These are phyloP conservation scores for Astrocystis sublimbata DNA, from an alignment of 495 filamentous ascomycete genomes.

Conservation along the genomic window DNA sequence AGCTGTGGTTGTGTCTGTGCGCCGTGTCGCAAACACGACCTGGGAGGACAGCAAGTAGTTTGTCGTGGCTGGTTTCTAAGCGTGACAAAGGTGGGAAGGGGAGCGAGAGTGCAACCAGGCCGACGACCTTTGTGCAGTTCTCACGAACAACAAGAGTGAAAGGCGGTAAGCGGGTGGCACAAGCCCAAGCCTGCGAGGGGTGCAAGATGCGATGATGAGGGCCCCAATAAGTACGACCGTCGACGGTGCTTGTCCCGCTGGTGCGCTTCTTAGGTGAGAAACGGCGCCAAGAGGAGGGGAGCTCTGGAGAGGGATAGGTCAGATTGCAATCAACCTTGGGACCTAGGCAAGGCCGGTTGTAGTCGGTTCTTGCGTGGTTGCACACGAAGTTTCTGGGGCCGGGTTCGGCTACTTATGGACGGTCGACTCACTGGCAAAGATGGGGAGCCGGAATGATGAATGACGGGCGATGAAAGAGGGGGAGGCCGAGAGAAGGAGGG, in stretches of 20 bases:
- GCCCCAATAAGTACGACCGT: slow-evolving; percentile 13
- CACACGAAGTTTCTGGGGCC: slow-evolving; percentile 5
- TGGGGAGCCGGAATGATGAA: too few relatives aligned
- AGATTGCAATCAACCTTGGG: slow-evolving; percentile 7
- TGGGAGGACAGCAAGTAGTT: neutral
- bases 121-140: neutral
- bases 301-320: slow-evolving; percentile 9
- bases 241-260: slow-evolving; percentile 12
- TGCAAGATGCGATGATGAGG: slow-evolving; percentile 13
- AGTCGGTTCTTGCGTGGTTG: slow-evolving; percentile 5
- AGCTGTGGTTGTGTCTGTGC: neutral
- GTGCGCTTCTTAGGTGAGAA: slow-evolving; percentile 17
- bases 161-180: slow-evolving; percentile 13
- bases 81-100: slow-evolving; percentile 1
- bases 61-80: neutral
- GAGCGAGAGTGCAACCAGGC: neutral
- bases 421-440: slow-evolving; percentile 13
- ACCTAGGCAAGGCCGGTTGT: slow-evolving; percentile 9
- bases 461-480: slow-evolving; percentile 13
- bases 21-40: neutral
- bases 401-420: slow-evolving; percentile 12
- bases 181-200: slow-evolving; percentile 10
- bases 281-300: slow-evolving; percentile 13
- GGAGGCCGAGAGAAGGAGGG: slow-evolving; percentile 6
- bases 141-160: slow-evolving; percentile 5